phyloP scores from a whole-genome alignment of 2,329 filamentous ascomycete genomes.

The Dactylellina parvicollis region DNA sequence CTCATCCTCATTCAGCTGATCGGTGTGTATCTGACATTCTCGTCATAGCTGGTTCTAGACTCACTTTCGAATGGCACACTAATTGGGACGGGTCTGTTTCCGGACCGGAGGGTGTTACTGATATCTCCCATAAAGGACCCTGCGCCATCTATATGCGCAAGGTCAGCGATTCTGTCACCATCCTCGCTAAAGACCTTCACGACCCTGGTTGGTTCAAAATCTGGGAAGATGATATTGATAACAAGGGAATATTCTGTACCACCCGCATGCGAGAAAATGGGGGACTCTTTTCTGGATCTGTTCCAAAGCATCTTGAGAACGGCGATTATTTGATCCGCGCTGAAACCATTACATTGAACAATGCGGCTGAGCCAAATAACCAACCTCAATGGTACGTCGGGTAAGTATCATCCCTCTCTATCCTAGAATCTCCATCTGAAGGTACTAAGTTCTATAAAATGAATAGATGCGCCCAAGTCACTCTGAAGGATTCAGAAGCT shows the following conservation, averaged over 20 bases:
- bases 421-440: background rate
- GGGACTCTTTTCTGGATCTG: conserved; percentile 20
- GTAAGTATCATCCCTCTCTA: conserved; percentile 15
- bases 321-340: conserved; percentile 51
- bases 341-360: conserved; percentile 41
- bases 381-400: conserved; percentile 48
- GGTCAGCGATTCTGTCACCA: conserved; percentile 21
- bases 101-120: conserved; percentile 37
- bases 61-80: conserved; percentile 49
- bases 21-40: background rate
- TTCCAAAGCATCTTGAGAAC: conserved; percentile 44
- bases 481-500: conserved; percentile 22
- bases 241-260: conserved; percentile 36
- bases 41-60: conserved; percentile 23
- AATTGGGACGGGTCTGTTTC: conserved; percentile 30
- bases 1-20: background rate
- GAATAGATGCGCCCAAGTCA: conserved; percentile 48
- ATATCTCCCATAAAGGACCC: conserved; percentile 37
- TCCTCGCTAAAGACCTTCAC: conserved; percentile 9
- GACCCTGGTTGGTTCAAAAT: conserved; percentile 46
- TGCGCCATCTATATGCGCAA: conserved; percentile 49
- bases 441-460: background rate
- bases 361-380: conserved; percentile 25
- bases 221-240: conserved; percentile 41
- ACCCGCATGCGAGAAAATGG: conserved; percentile 33